Base-by-base conservation (phyloP, 306 rosid species). In the Lithocarpus polystachyus region DNA sequence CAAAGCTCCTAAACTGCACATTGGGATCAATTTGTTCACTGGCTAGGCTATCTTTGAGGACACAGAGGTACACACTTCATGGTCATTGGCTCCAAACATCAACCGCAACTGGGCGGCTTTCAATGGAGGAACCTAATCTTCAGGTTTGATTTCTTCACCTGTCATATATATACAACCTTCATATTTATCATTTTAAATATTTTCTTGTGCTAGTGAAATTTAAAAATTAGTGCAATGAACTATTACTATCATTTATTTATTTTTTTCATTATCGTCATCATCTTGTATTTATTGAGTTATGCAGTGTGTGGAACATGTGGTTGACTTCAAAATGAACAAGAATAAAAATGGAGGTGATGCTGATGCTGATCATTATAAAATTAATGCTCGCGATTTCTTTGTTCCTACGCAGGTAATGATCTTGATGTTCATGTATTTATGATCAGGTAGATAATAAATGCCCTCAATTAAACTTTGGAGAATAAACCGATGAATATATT, bases 1-100 rank as follows among this genome's bases (percentile, higher is more conserved):
- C 98, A 64, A 95, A 95, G 87, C 94, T 95, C 75, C 86, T 90
- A 72, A 92, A 95, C 89, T 87, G 90, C 82, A 95, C 98, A 13
- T 85, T 95, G 82, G 99, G 94, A 77, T 95, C 99, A 53, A 90
- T 93, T 80, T 91, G 99, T 77, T 91, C 99, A 5, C 87, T 90
- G 64, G 89, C 98, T 68, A 88, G 90, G 88, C 86, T 89, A 2
- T 95, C 97, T 55, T 78, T 77, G 45, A 81, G 82, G 86, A 93
- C 92, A 61, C 98, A 95, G 74, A 92, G 87, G 83, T 91, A 95
- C 74, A 87, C 99, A 6, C 83, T 95, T 82, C 97, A 95, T 73
- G 99, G 98, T 80, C 97, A 82, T 84, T 95, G 99, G 99, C 96
- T 93, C 76, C 99, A 95, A 83, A 92, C 96, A 72, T 92, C 97